Evolutionary conservation across 2,329 filamentous ascomycete species (phyloP).

Genomic region (Fusarium pilosicola): DNA sequence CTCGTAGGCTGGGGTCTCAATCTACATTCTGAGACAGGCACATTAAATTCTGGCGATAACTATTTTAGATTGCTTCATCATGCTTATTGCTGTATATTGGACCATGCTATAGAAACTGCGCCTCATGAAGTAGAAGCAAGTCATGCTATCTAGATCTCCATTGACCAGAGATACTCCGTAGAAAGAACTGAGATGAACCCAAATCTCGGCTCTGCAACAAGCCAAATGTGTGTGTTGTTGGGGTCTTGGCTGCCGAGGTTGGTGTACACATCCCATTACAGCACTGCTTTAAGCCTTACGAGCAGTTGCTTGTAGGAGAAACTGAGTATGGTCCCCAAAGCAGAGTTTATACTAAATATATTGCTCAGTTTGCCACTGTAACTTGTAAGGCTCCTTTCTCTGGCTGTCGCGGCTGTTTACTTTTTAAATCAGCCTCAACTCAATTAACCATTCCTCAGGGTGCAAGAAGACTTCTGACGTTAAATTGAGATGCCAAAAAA

Average conservation of each 20-base stretch:
- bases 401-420: constrained; percentile 35
- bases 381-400: background rate
- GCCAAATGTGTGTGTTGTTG: constrained; percentile 7
- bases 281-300: background rate
- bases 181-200: constrained; percentile 13
- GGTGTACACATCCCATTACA: background rate
- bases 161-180: background rate
- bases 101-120: background rate
- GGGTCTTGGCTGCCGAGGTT: constrained; percentile 8
- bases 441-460: background rate
- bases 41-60: background rate
- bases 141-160: constrained; percentile 14
- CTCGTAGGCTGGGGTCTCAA: constrained; percentile 28
- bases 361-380: background rate
- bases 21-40: constrained; percentile 6
- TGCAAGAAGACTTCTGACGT: no score
- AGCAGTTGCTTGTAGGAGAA: background rate
- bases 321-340: background rate
- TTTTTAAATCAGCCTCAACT: constrained; percentile 1
- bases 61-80: constrained; percentile 16
- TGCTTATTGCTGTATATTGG: constrained; percentile 1
- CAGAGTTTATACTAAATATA: background rate
- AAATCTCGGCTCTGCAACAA: constrained; percentile 23
- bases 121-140: background rate
- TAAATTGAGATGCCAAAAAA: no score